Evolutionary conservation across 225 moss, liverwort and hornwort genomes (phyloP), one percentile per base, ranked within the genome.

Genomic region (Anthoceros angustus): DNA sequence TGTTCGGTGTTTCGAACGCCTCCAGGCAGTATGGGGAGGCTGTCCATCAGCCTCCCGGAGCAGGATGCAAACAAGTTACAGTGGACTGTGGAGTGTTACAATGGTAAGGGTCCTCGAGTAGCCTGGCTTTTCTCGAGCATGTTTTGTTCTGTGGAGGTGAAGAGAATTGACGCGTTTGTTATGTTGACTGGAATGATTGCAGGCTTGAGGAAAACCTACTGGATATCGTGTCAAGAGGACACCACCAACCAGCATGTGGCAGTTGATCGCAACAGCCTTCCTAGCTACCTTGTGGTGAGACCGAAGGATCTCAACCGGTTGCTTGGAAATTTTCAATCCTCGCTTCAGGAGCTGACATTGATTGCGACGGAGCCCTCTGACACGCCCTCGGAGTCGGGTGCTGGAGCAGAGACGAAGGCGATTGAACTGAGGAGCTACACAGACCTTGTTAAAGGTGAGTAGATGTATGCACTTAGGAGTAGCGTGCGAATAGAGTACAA

Each of bases 1-100:
- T 92, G 89, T 77, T 83, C 98, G 69, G 89, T 98, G 73, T 98
- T 98, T 74, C 79, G 92, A 48, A 98, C 98, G 48, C 78, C 92
- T 64, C 87, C 92, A 42, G 83, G 87, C 48, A 87, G 72, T 64
- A 98, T 92, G 79, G 92, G 89, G 42, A 77, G 81, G 61, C 80
- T 98, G 84, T 79, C 87, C 42, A 87, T 92, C 71, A 81, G 66
- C 68, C 79, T 92, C 70, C 72, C 82, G 41, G 82, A 80, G 16
- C 73, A 67, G 69, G 80, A 92, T 49, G 86, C 84, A 67, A 83
- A 72, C 72, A 98, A 98, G 70, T 76, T 98, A 61, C 82, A 84
- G 69, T 98, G 98, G 92, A 92, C 78, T 69, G 75, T 93, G 32
- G 84, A 89, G 66, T 98, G 98, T 74, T 67, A 72, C 39, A 89